Evolutionary conservation across 2,329 filamentous ascomycete species (phyloP).

Genomic region (Periconia sp.): DNA sequence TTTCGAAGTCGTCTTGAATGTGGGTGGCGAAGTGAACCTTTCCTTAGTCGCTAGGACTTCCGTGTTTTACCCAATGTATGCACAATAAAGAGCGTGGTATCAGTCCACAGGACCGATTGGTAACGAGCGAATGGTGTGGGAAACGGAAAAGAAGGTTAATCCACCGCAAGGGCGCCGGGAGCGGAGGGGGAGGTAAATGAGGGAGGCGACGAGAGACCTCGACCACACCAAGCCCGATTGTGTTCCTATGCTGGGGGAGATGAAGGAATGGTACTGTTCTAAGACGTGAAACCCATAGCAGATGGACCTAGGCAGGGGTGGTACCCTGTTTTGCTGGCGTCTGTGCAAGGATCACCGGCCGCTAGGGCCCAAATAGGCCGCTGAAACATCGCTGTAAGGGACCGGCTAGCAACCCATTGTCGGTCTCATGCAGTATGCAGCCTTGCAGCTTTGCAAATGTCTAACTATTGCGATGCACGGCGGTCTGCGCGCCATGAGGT

Average conservation of each 20-base stretch:
- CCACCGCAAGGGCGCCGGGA: conserved; percentile 27
- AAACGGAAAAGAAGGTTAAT: conserved; percentile 40
- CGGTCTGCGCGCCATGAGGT: neutral
- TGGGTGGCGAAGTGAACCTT: conserved; percentile 11
- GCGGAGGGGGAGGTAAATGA: conserved; percentile 23
- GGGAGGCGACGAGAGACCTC: too few species aligned
- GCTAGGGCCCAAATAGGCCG: conserved; percentile 31
- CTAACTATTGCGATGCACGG: neutral
- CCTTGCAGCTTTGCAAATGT: conserved; percentile 4
- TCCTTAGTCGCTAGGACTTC: conserved; percentile 36
- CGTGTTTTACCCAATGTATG: conserved; percentile 15
- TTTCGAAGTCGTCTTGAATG: conserved; percentile 2
- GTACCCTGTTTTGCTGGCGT: conserved; percentile 24
- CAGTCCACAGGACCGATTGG: conserved; percentile 23
- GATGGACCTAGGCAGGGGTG: conserved; percentile 28
- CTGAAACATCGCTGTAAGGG: conserved; percentile 44
- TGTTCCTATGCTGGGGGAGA: conserved; percentile 37
- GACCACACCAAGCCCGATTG: conserved; percentile 27
- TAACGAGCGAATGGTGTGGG: conserved; percentile 32
- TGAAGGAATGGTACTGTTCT: conserved; percentile 47
- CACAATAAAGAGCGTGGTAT: conserved; percentile 32
- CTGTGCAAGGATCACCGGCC: conserved; percentile 15
- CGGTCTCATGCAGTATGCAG: conserved; percentile 8
- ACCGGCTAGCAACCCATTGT: conserved; percentile 11
- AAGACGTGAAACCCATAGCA: conserved; percentile 44